Conservation (phyloP, 345 rosid genomes). For the Camelina hispida region DNA sequence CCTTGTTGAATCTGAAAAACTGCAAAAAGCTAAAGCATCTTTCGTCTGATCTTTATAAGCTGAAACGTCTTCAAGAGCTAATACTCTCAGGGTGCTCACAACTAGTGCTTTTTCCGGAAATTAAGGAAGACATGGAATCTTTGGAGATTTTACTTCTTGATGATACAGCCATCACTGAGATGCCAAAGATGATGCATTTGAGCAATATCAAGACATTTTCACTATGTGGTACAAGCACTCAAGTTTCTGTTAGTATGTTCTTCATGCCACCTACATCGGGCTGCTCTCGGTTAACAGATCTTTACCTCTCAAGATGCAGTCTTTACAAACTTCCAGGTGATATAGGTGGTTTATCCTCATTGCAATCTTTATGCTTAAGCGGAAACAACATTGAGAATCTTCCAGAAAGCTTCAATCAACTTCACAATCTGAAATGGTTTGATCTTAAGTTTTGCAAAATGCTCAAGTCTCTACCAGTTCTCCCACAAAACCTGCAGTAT, state of each 20-base stretch:
- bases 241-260: conserved; percentile 22
- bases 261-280: conserved; percentile 32
- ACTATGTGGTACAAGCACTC: conserved; percentile 33
- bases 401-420: conserved; percentile 36
- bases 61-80: conserved; percentile 37
- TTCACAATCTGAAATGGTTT: conserved; percentile 35
- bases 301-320: conserved; percentile 39
- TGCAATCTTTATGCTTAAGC: conserved; percentile 34
- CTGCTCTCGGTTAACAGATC: conserved; percentile 31
- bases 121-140: conserved; percentile 42
- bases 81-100: conserved; percentile 42
- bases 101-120: conserved; percentile 39
- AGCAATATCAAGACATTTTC: conserved; percentile 40
- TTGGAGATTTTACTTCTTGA: conserved; percentile 34
- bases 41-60: conserved; percentile 39
- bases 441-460: conserved; percentile 38
- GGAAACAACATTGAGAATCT: conserved; percentile 40
- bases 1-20: conserved; percentile 27
- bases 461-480: conserved; percentile 44
- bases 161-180: conserved; percentile 39
- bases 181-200: conserved; percentile 33
- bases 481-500: conserved; percentile 33
- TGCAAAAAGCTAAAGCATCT: conserved; percentile 38
- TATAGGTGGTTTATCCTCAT: conserved; percentile 13
- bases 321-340: conserved; percentile 30